Evolutionary conservation across 257 asterid species (phyloP).

Genomic region (Penstemon davidsonii): DNA sequence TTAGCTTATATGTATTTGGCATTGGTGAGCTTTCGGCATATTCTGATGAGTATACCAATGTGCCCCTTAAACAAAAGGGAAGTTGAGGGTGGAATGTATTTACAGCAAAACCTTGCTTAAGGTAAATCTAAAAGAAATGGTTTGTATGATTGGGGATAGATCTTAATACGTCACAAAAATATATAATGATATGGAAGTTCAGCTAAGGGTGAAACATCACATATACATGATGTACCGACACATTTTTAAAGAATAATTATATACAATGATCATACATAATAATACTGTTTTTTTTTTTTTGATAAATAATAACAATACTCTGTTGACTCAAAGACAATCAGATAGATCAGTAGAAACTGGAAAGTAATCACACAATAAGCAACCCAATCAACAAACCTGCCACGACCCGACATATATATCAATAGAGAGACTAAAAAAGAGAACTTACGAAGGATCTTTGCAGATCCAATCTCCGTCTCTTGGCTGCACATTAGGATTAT

Average conservation of each 20-base stretch:
- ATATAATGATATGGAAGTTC: no score
- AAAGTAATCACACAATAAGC: not conserved
- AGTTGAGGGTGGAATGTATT: not conserved
- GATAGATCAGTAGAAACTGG: not conserved
- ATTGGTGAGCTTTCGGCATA: no score
- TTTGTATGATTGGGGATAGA: not conserved
- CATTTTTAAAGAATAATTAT: no score
- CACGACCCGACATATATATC: not conserved
- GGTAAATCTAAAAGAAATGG: not conserved
- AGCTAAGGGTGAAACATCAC: no score
- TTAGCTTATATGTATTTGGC: no score
- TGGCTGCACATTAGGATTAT: conserved; percentile 85
- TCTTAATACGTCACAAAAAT: not conserved
- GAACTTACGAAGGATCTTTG: conserved; percentile 75
- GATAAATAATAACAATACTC: no score
- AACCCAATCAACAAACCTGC: not conserved
- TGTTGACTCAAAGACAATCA: not conserved
- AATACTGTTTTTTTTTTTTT: no score
- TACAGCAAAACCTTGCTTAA: not conserved
- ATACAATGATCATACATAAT: no score
- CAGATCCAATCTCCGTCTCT: conserved; percentile 97
- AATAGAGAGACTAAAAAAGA: conserved; percentile 2
- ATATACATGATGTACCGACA: no score
- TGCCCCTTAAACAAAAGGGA: not conserved
- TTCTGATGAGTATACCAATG: not conserved